Percentiles rank a stretch among this genome's conserved stretches.
These are phyloP conservation scores for Mycena maculata DNA, from an alignment of 768 basidiomycete species.

Conservation along the genomic window DNA sequence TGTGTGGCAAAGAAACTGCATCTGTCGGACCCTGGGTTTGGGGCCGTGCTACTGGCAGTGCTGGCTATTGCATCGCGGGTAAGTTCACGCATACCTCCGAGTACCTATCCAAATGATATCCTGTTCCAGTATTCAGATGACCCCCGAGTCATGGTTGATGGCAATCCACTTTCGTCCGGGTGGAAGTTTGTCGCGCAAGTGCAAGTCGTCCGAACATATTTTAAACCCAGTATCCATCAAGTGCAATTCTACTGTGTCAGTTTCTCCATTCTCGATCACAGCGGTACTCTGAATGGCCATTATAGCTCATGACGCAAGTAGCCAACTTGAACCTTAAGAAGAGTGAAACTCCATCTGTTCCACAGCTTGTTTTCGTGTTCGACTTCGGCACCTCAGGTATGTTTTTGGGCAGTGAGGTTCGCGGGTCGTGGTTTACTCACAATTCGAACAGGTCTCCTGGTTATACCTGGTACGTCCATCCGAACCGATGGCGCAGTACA, in stretches of 20 bases:
- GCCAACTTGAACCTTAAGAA: too few species aligned
- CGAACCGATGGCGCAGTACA: too few species aligned
- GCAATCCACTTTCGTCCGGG: conserved; percentile 51
- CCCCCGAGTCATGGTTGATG: conserved; percentile 51
- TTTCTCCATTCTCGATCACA: too few species aligned
- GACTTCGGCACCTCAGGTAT: too few species aligned
- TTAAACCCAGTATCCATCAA: conserved; percentile 48
- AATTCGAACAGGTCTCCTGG: conserved; percentile 56
- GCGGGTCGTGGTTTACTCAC: conserved; percentile 49
- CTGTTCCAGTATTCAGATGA: conserved; percentile 57
- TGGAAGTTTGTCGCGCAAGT: conserved; percentile 64
- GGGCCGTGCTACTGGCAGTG: conserved; percentile 55
- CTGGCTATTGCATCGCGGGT: conserved; percentile 65
- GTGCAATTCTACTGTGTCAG: conserved; percentile 61
- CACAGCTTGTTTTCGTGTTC: too few species aligned
- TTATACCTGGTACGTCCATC: conserved; percentile 44
- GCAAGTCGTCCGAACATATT: conserved; percentile 56
- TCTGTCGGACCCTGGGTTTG: conserved; percentile 55
- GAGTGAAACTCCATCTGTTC: too few species aligned
- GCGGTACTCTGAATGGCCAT: too few species aligned
- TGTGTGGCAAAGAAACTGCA: conserved; percentile 43
- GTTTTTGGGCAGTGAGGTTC: conserved; percentile 46
- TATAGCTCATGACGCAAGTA: too few species aligned
- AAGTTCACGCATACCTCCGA: conserved; percentile 41
- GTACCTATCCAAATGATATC: too few species aligned